Percentiles rank a stretch among this genome's conserved stretches.
Conservation (phyloP, 176 grass and related monocot genomes). For the Saccharum officinarum region DNA sequence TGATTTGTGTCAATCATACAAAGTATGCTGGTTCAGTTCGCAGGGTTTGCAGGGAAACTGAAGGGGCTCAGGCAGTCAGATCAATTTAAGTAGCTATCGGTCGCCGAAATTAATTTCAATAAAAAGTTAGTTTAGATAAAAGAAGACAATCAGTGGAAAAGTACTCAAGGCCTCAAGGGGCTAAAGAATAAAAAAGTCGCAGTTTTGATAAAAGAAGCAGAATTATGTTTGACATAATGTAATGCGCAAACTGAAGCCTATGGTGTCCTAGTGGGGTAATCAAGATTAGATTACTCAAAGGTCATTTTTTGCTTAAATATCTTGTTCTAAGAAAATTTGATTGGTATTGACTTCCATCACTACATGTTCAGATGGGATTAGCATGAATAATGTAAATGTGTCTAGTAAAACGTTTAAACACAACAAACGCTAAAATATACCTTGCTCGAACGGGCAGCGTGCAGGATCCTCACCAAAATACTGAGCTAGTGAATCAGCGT, state of each 20-base stretch:
- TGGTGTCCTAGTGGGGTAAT: slow-evolving; percentile 1
- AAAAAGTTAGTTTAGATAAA: slow-evolving; percentile 22
- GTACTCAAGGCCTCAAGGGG: background rate
- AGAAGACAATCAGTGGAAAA: background rate
- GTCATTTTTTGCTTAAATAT: background rate
- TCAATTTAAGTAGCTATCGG: background rate
- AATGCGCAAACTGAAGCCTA: background rate
- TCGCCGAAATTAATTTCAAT: background rate
- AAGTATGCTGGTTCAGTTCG: background rate
- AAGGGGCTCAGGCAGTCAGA: background rate
- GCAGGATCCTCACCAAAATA: slow-evolving; percentile 99
- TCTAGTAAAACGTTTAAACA: slow-evolving; percentile 21
- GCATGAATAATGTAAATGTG: background rate
- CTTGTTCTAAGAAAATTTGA: background rate
- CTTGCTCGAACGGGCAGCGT: slow-evolving; percentile 96
- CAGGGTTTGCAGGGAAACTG: background rate
- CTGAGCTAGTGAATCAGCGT: slow-evolving; percentile 93
- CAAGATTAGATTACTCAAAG: slow-evolving; percentile 6
- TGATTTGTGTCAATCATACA: slow-evolving; percentile 7
- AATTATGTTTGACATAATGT: background rate
- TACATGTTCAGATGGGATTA: slow-evolving; percentile 7
- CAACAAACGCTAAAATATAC: slow-evolving; percentile 39
- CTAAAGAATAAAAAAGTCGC: background rate
- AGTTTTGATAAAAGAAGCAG: background rate
- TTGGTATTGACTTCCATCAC: background rate